phyloP scores from a whole-genome alignment of 768 basidiomycete species.

The Pleurotus djamor region DNA sequence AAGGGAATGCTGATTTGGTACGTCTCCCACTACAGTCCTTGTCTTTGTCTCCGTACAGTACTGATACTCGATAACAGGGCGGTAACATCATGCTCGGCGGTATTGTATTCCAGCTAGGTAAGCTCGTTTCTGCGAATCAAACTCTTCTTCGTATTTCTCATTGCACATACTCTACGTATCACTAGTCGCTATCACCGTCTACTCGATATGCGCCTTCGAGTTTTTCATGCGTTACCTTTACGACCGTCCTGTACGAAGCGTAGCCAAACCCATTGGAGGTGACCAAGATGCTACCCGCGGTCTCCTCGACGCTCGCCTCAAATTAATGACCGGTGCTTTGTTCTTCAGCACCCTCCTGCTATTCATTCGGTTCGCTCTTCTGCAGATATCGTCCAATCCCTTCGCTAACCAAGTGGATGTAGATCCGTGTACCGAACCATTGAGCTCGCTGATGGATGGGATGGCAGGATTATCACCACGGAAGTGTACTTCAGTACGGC shows the following conservation, averaged over 20 bases:
- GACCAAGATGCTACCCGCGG: constrained; percentile 7
- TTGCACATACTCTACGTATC: neutral
- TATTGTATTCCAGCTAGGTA: constrained; percentile 45
- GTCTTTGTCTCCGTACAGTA: constrained; percentile 4
- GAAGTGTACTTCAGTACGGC: constrained; percentile 35
- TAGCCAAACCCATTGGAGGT: constrained; percentile 27
- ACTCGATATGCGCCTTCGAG: constrained; percentile 37
- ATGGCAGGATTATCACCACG: constrained; percentile 32
- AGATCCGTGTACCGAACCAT: constrained; percentile 41
- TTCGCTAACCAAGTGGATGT: no score
- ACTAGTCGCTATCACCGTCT: constrained; percentile 39
- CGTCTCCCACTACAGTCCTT: neutral
- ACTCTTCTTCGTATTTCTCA: neutral
- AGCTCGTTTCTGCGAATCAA: neutral
- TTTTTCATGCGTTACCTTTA: constrained; percentile 37
- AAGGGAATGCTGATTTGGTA: constrained; percentile 13
- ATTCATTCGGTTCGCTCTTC: constrained; percentile 50
- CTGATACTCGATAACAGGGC: constrained; percentile 24
- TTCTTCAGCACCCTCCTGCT: constrained; percentile 39
- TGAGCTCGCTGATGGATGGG: constrained; percentile 40
- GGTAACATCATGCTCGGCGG: constrained; percentile 51
- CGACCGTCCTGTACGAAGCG: constrained; percentile 28
- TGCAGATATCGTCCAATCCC: no score
- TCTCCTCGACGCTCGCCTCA: constrained; percentile 17
- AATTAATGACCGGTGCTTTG: constrained; percentile 30